Evolutionary conservation across 192 early-diverging fungal genomes (phyloP).

Genomic region (Entomortierella parvispora): DNA sequence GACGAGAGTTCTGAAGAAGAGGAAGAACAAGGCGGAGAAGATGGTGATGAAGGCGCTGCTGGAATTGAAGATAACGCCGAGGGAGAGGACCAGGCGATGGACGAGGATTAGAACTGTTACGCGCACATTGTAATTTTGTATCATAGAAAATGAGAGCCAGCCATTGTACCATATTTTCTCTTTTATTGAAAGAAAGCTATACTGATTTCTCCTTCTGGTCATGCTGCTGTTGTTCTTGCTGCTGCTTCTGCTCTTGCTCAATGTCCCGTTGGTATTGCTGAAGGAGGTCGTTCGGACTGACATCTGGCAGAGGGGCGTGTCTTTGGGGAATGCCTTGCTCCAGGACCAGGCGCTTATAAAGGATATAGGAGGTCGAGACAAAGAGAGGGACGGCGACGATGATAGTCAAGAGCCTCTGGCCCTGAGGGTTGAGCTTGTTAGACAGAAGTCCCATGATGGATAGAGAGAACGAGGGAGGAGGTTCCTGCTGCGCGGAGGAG

Average conservation of each 20-base stretch:
- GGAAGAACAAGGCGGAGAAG: background rate
- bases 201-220: background rate
- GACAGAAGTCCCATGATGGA: conserved; percentile 11
- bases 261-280: conserved; percentile 19
- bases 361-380: conserved; percentile 42
- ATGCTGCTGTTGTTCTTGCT: conserved; percentile 6
- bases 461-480: too few species aligned
- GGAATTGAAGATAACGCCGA: background rate
- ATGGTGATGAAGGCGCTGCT: background rate
- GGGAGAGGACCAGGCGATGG: background rate
- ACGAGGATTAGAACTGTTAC: background rate
- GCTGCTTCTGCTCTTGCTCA: conserved; percentile 17
- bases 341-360: conserved; percentile 37
- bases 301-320: background rate
- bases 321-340: conserved; percentile 5
- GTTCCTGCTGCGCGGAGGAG: too few species aligned
- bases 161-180: too few species aligned
- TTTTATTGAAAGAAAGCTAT: too few species aligned
- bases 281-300: conserved; percentile 25
- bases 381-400: conserved; percentile 41
- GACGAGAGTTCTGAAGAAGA: conserved; percentile 4
- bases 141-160: too few species aligned
- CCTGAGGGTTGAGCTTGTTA: conserved; percentile 51
- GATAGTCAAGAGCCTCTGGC: conserved; percentile 42
- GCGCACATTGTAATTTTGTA: too few species aligned